A percentile compares a stretch with the other conserved stretches of the same genome.
Conservation (phyloP, 257 asterid genomes). For the Scutellaria minor region DNA sequence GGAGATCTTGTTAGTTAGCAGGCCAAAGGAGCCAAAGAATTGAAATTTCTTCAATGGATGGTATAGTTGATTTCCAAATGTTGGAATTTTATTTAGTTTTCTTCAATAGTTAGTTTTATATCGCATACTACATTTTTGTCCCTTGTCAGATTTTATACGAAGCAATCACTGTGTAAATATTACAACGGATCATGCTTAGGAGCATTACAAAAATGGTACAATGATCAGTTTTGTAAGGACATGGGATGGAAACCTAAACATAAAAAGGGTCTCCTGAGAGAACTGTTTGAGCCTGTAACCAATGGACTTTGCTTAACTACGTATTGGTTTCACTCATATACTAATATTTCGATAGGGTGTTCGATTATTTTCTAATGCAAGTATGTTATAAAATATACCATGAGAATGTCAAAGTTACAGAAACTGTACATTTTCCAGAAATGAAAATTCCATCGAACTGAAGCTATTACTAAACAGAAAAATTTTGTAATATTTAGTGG, state of each 20-base stretch:
- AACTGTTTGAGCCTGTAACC: constrained; percentile 55
- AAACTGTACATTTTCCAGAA: background rate
- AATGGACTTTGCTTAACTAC: no score
- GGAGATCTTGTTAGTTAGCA: constrained; percentile 20
- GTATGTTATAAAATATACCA: background rate
- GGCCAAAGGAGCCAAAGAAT: constrained; percentile 26
- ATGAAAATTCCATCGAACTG: background rate
- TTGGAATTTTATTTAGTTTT: no score
- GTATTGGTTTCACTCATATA: background rate
- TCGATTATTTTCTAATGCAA: background rate
- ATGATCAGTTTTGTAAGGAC: constrained; percentile 60
- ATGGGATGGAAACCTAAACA: constrained; percentile 55
- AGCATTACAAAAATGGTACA: constrained; percentile 51
- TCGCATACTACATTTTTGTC: no score
- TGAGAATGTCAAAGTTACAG: background rate
- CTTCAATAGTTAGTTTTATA: no score
- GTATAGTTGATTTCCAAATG: constrained; percentile 12
- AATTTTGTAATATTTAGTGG: constrained; percentile 5
- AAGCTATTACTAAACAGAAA: constrained; percentile 15
- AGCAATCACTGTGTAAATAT: constrained; percentile 41
- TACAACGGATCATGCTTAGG: constrained; percentile 46
- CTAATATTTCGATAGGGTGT: constrained; percentile 41
- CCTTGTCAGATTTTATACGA: constrained; percentile 31
- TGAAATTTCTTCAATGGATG: background rate
- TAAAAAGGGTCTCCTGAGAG: constrained; percentile 45